Base-by-base conservation (phyloP, 1,284 basidiomycete genomes). In the Stygiomarasmius scandens region DNA sequence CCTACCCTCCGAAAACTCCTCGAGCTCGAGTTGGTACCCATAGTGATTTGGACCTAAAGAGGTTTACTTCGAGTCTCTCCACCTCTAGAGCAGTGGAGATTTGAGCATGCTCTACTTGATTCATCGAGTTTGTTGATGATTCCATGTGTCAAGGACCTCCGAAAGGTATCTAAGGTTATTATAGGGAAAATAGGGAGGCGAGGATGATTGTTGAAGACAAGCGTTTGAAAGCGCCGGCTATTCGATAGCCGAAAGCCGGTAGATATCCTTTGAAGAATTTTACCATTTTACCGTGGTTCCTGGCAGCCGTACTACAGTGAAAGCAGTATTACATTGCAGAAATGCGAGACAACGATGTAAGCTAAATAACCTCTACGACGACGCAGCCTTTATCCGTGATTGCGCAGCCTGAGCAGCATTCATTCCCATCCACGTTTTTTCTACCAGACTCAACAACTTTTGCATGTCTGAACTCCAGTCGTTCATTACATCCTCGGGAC, bases 391-490 rank as follows among this genome's bases (percentile, higher is more conserved):
- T 54, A 74, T 74, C 62, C 86, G 78, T 54, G 89, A 84, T 64
- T 90, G 88, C 29, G 90, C 90, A 52, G 91, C 90, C 67, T 90
- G 84, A 14, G 91, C 90, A 27, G 91, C 90, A 62, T 93, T 93
- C 81, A 93, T 88, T 20, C 89, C 89, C 91, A 93, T 93, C 90
- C 90, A 93, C 6, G 90, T 89, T 80, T 93, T 93, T 74, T 93
- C 91, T 4, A 90, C 89, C 12, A 92, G 72, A 19, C 87, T 83
- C 41, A 93, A 76, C 67, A 99, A 77, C 74, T 92, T 95, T 69
- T 91, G 89, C 84, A 99, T 93, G 69, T 99, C 96, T 22, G 86
- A 90, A 72, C 92, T 95, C 97, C 97, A 99, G 60, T 90, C 90
- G 68, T 99, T 99, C 83, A 99, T 89, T 5, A 93, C 88, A 68